A percentile compares a stretch with the other conserved stretches of the same genome.
These are phyloP conservation scores for Chiua virens DNA, from an alignment of 768 basidiomycete species.

Conservation along the genomic window DNA sequence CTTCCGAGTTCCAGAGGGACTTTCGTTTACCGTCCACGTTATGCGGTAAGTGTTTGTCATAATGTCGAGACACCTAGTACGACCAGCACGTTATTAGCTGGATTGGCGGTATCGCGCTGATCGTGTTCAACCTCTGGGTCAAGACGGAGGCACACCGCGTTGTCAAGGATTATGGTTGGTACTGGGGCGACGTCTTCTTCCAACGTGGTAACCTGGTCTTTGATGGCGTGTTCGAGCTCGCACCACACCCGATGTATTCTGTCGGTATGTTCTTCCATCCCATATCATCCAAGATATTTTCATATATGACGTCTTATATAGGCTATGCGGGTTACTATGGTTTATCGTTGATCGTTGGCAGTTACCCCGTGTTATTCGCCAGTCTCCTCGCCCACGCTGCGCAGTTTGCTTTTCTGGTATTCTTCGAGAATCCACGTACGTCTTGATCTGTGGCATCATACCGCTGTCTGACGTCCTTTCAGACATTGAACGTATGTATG, in stretches of 20 bases:
- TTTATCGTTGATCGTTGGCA: conserved; percentile 85
- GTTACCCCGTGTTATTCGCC: conserved; percentile 88
- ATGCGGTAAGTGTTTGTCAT: conserved; percentile 57
- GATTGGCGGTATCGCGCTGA: conserved; percentile 81
- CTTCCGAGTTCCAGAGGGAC: conserved; percentile 79
- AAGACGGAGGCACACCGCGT: conserved; percentile 97
- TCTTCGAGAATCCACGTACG: conserved; percentile 97
- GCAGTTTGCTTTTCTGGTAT: conserved; percentile 93
- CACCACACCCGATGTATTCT: conserved; percentile 95
- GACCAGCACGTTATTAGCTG: conserved; percentile 51
- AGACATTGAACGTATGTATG: conserved; percentile 96
- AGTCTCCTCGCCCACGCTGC: conserved; percentile 93
- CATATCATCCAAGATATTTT: background rate
- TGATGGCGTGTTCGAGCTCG: conserved; percentile 95
- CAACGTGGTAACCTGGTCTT: conserved; percentile 92
- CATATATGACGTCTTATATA: conserved; percentile 24
- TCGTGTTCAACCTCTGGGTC: conserved; percentile 97
- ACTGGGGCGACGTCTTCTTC: conserved; percentile 93
- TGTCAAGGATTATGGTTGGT: conserved; percentile 98
- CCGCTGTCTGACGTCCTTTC: background rate
- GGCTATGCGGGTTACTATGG: conserved; percentile 99
- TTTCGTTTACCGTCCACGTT: conserved; percentile 71
- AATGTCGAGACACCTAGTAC: background rate
- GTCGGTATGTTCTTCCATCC: conserved; percentile 47
- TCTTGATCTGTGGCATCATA: conserved; percentile 6